Conservation (phyloP, 306 rosid genomes). For the Rubus idaeus region DNA sequence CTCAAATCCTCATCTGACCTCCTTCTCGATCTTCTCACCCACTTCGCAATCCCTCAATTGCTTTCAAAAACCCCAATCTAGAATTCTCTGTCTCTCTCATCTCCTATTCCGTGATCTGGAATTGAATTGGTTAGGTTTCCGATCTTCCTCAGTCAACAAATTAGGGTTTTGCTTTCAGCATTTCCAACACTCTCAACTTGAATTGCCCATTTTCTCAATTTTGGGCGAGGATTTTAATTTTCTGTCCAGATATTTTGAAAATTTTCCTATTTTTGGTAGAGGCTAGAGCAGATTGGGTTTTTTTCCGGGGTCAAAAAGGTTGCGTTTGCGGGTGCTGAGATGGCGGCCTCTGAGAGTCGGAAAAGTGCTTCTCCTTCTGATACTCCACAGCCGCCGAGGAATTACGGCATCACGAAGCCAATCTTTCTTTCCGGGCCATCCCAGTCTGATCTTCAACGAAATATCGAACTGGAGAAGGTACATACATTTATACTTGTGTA, state of each 20-base stretch:
- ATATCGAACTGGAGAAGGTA: slow-evolving; percentile 73
- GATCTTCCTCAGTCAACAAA: neutral
- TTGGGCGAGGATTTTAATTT: neutral
- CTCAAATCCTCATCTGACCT: slow-evolving; percentile 3
- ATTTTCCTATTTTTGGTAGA: neutral
- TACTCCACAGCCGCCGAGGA: slow-evolving; percentile 39
- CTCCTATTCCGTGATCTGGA: neutral
- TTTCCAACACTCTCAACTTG: neutral
- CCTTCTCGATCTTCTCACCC: neutral
- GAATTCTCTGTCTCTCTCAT: neutral
- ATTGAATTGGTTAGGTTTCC: neutral
- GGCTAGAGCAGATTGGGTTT: neutral
- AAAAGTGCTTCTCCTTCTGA: slow-evolving; percentile 30
- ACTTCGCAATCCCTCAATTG: neutral
- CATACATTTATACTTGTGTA: neutral
- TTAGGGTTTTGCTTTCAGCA: neutral
- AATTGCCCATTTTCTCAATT: neutral
- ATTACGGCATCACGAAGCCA: slow-evolving; percentile 64
- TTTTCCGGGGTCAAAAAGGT: neutral
- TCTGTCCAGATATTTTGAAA: neutral
- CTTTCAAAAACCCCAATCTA: neutral
- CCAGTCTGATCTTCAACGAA: slow-evolving; percentile 66
- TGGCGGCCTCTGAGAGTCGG: slow-evolving; percentile 65
- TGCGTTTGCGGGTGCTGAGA: slow-evolving; percentile 28
- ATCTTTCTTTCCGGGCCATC: slow-evolving; percentile 80